Base-by-base conservation (phyloP, 2,329 filamentous ascomycete genomes). In the Truncatella angustata region DNA sequence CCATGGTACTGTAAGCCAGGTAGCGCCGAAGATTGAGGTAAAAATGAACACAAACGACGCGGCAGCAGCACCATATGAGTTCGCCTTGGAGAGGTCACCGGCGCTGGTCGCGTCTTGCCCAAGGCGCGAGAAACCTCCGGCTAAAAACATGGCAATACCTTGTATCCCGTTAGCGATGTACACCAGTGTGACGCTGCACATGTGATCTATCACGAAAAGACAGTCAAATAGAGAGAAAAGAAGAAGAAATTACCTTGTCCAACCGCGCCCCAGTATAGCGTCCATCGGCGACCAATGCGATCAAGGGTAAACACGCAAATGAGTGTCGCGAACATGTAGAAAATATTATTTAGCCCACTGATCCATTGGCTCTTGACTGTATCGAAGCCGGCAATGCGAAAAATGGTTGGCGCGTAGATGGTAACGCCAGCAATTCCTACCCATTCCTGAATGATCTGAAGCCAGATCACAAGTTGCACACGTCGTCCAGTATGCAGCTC, bases 41-140 rank as follows among this genome's bases (percentile, higher is more conserved):
- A 85, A 88, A 43, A 87, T 73, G 63, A 88, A 91, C 16, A 91
- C 83, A 69, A 90, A 87, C 0, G 82, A 81, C 0, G 84, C 86
- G 0, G 86, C 86, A 0, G 86, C 87, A 0, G 80, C 81, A 28
- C 84, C 84, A 46, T 81, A 85, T 0, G 73, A 72, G 28, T 71
- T 73, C 0, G 78, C 76, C 23, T 76, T 77, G 7, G 59, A 61
- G 0, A 68, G 53, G 16, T 82, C 71, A 6, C 74, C 75, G 1
- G 71, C 72, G 3, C 66, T 74, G 39, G 67, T 77, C 42, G 70
- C 79, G 59, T 61, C 72, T 59, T 79, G 76, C 4, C 74, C 78
- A 2, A 80, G 66, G 20, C 81, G 77, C 0, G 82, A 81, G 49
- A 88, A 80, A 0, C 77, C 86, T 4, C 84, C 86, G 1, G 81